Evolutionary conservation across 345 rosid genomes (phyloP), one percentile per base, ranked within the genome.

Genomic region (Isatis tinctoria): DNA sequence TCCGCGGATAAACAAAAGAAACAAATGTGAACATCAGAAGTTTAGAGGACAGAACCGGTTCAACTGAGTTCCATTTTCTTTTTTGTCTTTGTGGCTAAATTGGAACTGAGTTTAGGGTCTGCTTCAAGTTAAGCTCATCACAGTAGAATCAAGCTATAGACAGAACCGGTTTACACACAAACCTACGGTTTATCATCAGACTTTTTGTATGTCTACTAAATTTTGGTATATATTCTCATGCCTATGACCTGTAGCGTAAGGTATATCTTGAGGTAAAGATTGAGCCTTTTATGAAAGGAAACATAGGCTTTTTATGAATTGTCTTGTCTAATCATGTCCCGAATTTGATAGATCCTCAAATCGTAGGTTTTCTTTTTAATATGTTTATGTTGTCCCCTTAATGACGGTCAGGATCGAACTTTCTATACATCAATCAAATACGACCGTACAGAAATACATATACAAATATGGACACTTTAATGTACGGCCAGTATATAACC

Each of bases 1-100:
- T 72, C 83, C 2, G 40, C 45, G 8, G 80, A 61, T 41, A 78
- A 80, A 72, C 73, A 73, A 74, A 84, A 84, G 87, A 88, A 90
- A 72, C 78, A 52, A 24, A 48, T 58, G 18, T 90, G 83, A 87
- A 63, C 32, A 26, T 41, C 44, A 35, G 20, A 74, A 54, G 52
- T 18, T 51, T 43, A 36, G 8, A 53, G 12, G 9, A 47, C 2
- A 37, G 13, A 35, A 16, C 57, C 60, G 61, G 20, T 30, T 40
- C 20, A 59, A 58, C 60, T 48, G 35, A 18, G 51, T 45, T 65
- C 12, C 72, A 7, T 39, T 65, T n/a, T 43, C 5, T 11, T 37
- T 10, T 41, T 36, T 59, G 28, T 68, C 2, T 53, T 18, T 61
- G 30, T 68, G 61, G 73, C 60, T 45, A 36, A 13, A 12, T 2